A percentile compares a stretch with the other conserved stretches of the same genome.
Conservation (phyloP, 371 early-diverging fungal species). For the Mucor ambiguus region DNA sequence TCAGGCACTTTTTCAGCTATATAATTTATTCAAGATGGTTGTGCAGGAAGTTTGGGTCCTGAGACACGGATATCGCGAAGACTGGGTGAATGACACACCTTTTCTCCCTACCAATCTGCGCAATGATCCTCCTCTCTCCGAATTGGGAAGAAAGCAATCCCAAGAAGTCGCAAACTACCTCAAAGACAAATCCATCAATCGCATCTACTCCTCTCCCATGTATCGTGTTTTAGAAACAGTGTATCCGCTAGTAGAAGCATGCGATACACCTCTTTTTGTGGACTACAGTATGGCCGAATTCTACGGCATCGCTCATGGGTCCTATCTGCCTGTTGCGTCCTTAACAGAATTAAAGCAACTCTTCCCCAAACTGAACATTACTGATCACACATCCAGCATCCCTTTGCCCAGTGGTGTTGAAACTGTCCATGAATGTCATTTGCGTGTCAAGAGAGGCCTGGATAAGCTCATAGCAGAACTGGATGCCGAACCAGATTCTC, state of each 20-base stretch:
- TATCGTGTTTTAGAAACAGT: slow-evolving; percentile 42
- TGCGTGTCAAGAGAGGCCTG: slow-evolving; percentile 34
- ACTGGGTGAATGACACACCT: slow-evolving; percentile 36
- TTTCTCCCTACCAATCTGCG: slow-evolving; percentile 30
- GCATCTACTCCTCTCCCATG: slow-evolving; percentile 42
- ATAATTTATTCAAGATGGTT: slow-evolving; percentile 19
- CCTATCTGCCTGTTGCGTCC: slow-evolving; percentile 35
- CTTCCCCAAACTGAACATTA: slow-evolving; percentile 31
- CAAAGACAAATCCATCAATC: slow-evolving; percentile 31
- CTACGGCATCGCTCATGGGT: slow-evolving; percentile 35
- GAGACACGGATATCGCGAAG: slow-evolving; percentile 45
- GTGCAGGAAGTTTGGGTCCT: slow-evolving; percentile 39
- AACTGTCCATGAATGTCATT: slow-evolving; percentile 31
- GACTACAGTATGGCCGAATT: slow-evolving; percentile 46
- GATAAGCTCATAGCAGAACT: slow-evolving; percentile 25
- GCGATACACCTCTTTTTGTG: slow-evolving; percentile 27
- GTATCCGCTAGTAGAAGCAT: slow-evolving; percentile 28
- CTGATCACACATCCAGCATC: slow-evolving; percentile 25
- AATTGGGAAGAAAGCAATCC: slow-evolving; percentile 37
- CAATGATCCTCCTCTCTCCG: slow-evolving; percentile 38
- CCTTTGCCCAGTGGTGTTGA: slow-evolving; percentile 30
- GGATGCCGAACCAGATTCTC: slow-evolving; percentile 23
- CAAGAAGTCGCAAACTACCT: slow-evolving; percentile 31
- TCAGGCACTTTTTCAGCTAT: neutral
- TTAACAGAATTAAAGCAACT: slow-evolving; percentile 23